Percentiles rank a stretch among this genome's conserved stretches.
These are phyloP conservation scores for Erigeron canadensis DNA, from an alignment of 129 eudicot species.

Conservation along the genomic window DNA sequence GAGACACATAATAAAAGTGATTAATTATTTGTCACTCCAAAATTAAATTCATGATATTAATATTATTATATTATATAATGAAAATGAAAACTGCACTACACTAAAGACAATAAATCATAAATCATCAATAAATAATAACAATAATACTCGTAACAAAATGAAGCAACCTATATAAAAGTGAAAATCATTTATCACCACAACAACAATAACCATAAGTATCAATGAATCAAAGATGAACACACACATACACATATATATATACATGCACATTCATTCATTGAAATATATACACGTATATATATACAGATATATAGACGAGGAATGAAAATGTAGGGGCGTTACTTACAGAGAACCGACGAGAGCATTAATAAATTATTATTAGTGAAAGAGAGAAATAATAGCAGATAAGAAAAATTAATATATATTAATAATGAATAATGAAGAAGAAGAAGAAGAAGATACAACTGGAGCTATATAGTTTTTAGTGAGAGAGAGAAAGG, in stretches of 20 bases:
- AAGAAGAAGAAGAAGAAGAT: conserved; percentile 27
- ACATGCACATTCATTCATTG: background rate
- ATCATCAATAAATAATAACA: conserved; percentile 20
- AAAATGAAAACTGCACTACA: conserved; percentile 18
- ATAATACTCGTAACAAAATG: too few species aligned
- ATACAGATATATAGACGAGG: background rate
- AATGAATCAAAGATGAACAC: conserved; percentile 15
- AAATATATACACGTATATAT: too few species aligned
- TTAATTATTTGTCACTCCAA: too few species aligned
- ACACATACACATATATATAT: conserved; percentile 3
- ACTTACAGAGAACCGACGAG: conserved; percentile 29
- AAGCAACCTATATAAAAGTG: too few species aligned
- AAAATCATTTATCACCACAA: background rate
- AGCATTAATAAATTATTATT: background rate
- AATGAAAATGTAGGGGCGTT: conserved; percentile 28
- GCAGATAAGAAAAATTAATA: conserved; percentile 16
- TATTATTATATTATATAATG: background rate
- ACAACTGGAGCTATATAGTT: conserved; percentile 15
- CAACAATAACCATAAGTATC: conserved; percentile 5
- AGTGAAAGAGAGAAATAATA: background rate
- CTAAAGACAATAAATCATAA: background rate
- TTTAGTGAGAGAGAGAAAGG: conserved; percentile 26
- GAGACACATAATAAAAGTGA: too few species aligned
- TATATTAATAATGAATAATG: background rate
- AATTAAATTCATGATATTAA: too few species aligned